phyloP scores from a whole-genome alignment of 139 green algal genomes.

The Yamagishiella unicocca region DNA sequence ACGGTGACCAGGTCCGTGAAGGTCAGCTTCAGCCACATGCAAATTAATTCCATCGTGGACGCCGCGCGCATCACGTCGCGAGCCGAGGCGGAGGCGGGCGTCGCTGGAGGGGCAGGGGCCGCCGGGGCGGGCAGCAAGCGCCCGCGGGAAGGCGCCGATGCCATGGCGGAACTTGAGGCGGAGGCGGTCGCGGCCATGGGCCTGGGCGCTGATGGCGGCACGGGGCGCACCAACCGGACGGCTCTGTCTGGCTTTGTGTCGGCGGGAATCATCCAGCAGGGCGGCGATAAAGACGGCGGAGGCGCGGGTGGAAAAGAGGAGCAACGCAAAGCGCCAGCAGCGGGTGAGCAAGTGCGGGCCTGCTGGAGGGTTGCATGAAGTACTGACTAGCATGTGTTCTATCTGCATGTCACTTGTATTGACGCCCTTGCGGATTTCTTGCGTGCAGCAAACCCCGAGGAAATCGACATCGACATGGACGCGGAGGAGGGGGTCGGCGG shows the following conservation, averaged over 20 bases:
- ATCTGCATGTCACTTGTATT: not conserved
- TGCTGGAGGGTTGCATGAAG: not conserved
- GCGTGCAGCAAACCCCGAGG: constrained; percentile 89
- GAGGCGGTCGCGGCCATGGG: constrained; percentile 48
- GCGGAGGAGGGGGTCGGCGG: constrained; percentile 69
- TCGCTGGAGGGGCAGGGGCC: not conserved
- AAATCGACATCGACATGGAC: constrained; percentile 90
- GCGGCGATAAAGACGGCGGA: constrained; percentile 32
- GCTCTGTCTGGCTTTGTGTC: constrained; percentile 86
- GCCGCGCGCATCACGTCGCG: constrained; percentile 37
- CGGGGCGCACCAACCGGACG: constrained; percentile 31
- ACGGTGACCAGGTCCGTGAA: constrained; percentile 63
- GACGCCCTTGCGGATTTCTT: too few species aligned
- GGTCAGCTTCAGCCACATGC: constrained; percentile 84
- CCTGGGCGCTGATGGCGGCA: constrained; percentile 25
- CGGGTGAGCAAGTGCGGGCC: not conserved
- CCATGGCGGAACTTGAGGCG: constrained; percentile 89
- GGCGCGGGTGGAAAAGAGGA: not conserved
- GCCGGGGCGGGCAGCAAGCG: constrained; percentile 38
- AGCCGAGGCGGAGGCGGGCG: constrained; percentile 24
- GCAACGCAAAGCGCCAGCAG: constrained; percentile 26
- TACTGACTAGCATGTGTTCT: not conserved
- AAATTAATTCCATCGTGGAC: constrained; percentile 65
- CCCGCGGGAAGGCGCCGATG: constrained; percentile 58
- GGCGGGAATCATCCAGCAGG: constrained; percentile 82